Evolutionary conservation across 257 asterid genomes (phyloP).

Genomic region (Solanum rostratum): DNA sequence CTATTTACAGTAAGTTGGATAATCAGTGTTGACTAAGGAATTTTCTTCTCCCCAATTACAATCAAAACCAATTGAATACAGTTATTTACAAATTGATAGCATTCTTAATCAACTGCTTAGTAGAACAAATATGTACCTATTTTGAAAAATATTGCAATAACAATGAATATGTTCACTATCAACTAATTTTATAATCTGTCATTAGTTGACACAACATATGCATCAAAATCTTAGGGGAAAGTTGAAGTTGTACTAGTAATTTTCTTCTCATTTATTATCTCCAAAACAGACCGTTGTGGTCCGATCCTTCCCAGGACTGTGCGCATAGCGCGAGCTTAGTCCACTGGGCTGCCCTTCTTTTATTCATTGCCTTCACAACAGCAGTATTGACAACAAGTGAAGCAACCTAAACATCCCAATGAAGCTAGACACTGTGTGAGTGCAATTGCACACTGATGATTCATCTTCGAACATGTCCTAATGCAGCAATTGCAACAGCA

Average conservation of each 20-base stretch:
- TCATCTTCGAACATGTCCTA: slow-evolving; percentile 41
- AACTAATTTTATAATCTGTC: neutral
- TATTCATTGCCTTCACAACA: slow-evolving; percentile 35
- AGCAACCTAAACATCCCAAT: slow-evolving; percentile 73
- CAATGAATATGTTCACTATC: neutral
- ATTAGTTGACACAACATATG: neutral
- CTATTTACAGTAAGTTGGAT: neutral
- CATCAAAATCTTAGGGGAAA: neutral
- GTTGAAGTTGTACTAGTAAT: neutral
- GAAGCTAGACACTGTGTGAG: slow-evolving; percentile 58
- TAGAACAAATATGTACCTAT: neutral
- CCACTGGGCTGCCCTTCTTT: neutral
- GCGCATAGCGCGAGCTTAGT: neutral
- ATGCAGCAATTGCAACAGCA: slow-evolving; percentile 79
- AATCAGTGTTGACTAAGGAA: neutral
- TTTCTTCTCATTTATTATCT: slow-evolving; percentile 17
- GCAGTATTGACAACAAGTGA: slow-evolving; percentile 42
- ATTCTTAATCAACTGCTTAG: neutral
- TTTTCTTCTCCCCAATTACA: neutral
- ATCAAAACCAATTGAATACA: neutral
- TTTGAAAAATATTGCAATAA: neutral
- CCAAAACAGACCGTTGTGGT: slow-evolving; percentile 22
- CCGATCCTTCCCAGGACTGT: neutral
- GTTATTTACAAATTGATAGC: neutral
- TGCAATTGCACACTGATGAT: slow-evolving; percentile 58